These are phyloP conservation scores for Aspergillus tanneri DNA, from an alignment of 2,329 filamentous ascomycete genomes.

Conservation along the genomic window DNA sequence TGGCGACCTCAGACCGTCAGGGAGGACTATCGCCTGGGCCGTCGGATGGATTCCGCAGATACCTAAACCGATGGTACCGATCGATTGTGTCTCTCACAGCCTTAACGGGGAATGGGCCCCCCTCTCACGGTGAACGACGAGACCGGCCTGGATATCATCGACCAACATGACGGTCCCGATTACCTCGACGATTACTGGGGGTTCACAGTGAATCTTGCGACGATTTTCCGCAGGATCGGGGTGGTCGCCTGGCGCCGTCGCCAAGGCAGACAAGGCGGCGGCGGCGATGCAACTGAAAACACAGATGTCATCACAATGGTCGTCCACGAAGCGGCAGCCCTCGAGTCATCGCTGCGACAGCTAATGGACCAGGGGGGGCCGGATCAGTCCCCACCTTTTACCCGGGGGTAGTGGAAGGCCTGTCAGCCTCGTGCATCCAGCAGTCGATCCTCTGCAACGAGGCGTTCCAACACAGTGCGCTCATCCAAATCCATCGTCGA, in stretches of 20 bases:
- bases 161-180: constrained; percentile 24
- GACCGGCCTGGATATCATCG: constrained; percentile 14
- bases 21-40: constrained; percentile 25
- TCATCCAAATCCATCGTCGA: constrained; percentile 45
- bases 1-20: constrained; percentile 27
- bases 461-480: constrained; percentile 45
- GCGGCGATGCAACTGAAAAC: constrained; percentile 22
- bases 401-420: constrained; percentile 34
- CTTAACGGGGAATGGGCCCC: constrained; percentile 40
- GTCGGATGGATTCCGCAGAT: constrained; percentile 36
- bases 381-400: constrained; percentile 35
- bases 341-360: constrained; percentile 36
- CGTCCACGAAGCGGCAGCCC: constrained; percentile 30
- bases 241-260: constrained; percentile 34
- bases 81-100: constrained; percentile 45
- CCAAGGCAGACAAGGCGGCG: constrained; percentile 13
- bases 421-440: constrained; percentile 33
- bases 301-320: too few relatives aligned
- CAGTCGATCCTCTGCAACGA: constrained; percentile 44
- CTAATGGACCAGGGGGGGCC: constrained; percentile 36
- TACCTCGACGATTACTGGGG: constrained; percentile 47
- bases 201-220: constrained; percentile 41
- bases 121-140: constrained; percentile 29
- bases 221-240: constrained; percentile 42
- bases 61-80: constrained; percentile 43